These are phyloP conservation scores for Neofusicoccum kwambonambiense DNA, from an alignment of 2,329 filamentous ascomycete genomes.

Conservation along the genomic window DNA sequence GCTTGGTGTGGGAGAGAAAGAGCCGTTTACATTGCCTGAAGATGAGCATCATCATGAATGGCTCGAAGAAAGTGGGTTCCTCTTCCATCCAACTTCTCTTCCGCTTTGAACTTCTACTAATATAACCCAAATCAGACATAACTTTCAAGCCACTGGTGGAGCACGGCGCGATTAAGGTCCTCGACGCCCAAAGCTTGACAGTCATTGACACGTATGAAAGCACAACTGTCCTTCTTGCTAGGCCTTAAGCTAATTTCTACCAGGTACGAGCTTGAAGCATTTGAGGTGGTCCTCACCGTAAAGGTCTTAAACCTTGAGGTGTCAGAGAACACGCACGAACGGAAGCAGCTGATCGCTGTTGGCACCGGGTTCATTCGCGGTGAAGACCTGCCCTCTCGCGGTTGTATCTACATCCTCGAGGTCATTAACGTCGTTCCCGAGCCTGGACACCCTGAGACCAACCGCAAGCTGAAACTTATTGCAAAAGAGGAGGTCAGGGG, in stretches of 20 bases:
- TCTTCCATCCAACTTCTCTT: too few relatives aligned
- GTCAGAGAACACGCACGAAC: conserved; percentile 86
- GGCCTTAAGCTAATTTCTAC: neutral
- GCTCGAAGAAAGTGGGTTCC: conserved; percentile 62
- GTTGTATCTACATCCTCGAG: conserved; percentile 86
- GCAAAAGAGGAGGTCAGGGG: conserved; percentile 90
- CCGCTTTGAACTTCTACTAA: neutral
- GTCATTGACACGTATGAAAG: conserved; percentile 64
- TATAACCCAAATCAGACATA: conserved; percentile 39
- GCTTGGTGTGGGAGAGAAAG: conserved; percentile 65
- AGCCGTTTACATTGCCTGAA: conserved; percentile 78
- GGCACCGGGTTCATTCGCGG: conserved; percentile 85
- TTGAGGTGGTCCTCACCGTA: conserved; percentile 77
- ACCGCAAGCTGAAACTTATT: conserved; percentile 79
- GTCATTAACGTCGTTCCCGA: conserved; percentile 90
- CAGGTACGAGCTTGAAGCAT: conserved; percentile 66
- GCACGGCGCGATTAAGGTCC: conserved; percentile 71
- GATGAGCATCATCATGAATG: conserved; percentile 83
- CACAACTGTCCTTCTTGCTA: too few relatives aligned
- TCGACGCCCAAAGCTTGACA: conserved; percentile 74
- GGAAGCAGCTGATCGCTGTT: conserved; percentile 76
- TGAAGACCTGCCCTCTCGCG: conserved; percentile 84
- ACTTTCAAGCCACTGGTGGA: conserved; percentile 65
- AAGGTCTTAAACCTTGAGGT: conserved; percentile 83
- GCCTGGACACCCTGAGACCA: conserved; percentile 79